A percentile compares a stretch with the other conserved stretches of the same genome.
Conservation (phyloP, 495 filamentous ascomycete species). For the Podospora tetraspora region DNA sequence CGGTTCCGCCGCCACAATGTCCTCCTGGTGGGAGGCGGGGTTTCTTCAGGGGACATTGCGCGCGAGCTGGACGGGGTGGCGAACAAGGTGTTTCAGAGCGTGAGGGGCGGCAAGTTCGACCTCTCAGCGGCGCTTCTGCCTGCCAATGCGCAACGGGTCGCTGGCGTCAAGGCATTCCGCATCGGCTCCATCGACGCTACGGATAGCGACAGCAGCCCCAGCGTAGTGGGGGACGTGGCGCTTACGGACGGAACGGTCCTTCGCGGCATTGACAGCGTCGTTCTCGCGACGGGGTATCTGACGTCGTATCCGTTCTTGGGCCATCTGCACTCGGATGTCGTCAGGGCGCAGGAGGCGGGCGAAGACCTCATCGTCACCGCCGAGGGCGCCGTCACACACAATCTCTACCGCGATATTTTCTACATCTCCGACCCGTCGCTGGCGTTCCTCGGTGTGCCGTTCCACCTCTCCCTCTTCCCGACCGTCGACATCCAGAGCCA, state of each 20-base stretch:
- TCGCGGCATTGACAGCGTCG: conserved; percentile 49
- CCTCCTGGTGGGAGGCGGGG: conserved; percentile 55
- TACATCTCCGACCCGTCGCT: conserved; percentile 61
- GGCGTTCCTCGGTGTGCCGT: conserved; percentile 56
- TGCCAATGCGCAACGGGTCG: conserved; percentile 43
- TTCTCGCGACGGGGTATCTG: conserved; percentile 61
- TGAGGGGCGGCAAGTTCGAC: conserved; percentile 53
- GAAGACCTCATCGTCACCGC: conserved; percentile 51
- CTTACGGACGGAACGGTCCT: conserved; percentile 38
- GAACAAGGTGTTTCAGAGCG: conserved; percentile 51
- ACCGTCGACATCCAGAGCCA: conserved; percentile 63
- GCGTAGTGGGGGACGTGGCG: conserved; percentile 44
- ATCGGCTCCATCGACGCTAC: conserved; percentile 42
- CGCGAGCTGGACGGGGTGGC: conserved; percentile 50
- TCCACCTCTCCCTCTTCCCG: conserved; percentile 56
- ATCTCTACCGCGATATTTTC: conserved; percentile 62
- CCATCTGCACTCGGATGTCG: conserved; percentile 37
- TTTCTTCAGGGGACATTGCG: conserved; percentile 57
- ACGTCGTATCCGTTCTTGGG: conserved; percentile 54
- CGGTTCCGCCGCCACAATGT: conserved; percentile 47
- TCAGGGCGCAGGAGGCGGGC: conserved; percentile 32
- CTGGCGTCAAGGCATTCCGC: conserved; percentile 44
- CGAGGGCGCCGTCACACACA: conserved; percentile 60
- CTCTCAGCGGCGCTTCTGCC: conserved; percentile 46
- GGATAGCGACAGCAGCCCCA: conserved; percentile 17